phyloP scores from a whole-genome alignment of 2,329 filamentous ascomycete species.

The Tolypocladium sp. region DNA sequence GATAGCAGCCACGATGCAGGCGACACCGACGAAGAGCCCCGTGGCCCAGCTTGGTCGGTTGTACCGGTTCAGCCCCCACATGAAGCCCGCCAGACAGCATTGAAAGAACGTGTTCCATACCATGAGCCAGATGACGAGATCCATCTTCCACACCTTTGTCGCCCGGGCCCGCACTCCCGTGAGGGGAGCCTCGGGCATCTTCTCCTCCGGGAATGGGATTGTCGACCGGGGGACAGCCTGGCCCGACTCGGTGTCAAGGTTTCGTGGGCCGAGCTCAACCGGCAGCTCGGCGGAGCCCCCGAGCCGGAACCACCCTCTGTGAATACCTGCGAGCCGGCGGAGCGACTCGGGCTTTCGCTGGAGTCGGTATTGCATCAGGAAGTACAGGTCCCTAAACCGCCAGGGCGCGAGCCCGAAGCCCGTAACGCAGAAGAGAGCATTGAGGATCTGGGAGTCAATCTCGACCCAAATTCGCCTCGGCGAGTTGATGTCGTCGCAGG shows the following conservation, averaged over 20 bases:
- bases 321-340: conserved; percentile 62
- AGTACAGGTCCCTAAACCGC: conserved; percentile 74
- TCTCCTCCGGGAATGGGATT: conserved; percentile 55
- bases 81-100: conserved; percentile 62
- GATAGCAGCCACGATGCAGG: conserved; percentile 57
- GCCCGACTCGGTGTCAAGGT: conserved; percentile 32
- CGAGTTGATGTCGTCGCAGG: conserved; percentile 64
- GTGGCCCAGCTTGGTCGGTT: conserved; percentile 72
- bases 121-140: conserved; percentile 71
- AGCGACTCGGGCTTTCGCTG: conserved; percentile 44
- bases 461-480: conserved; percentile 80
- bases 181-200: conserved; percentile 57
- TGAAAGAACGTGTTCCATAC: conserved; percentile 74
- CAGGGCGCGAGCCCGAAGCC: conserved; percentile 78
- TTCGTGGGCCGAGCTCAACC: conserved; percentile 40
- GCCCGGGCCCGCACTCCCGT: conserved; percentile 62
- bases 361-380: conserved; percentile 56
- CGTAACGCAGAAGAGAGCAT: conserved; percentile 78
- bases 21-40: conserved; percentile 68
- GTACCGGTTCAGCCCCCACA: conserved; percentile 73
- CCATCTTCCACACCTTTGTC: conserved; percentile 65
- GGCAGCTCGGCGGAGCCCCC: conserved; percentile 54
- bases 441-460: conserved; percentile 69
- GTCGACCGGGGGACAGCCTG: conserved; percentile 22
- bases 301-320: conserved; percentile 68